Evolutionary conservation across 192 early-diverging fungal species (phyloP).

Genomic region (Piromyces finnis): DNA sequence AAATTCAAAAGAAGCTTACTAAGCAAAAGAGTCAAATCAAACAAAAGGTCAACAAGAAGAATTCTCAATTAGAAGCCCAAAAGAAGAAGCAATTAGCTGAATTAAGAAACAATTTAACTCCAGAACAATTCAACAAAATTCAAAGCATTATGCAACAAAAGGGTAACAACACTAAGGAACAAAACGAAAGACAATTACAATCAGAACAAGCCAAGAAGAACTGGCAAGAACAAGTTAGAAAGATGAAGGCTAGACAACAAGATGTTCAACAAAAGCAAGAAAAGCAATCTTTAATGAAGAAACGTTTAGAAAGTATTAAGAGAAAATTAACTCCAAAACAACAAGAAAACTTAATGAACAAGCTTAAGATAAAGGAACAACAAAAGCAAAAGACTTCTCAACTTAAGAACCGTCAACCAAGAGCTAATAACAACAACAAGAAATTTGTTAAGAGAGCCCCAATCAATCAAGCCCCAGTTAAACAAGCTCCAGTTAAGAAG

Average conservation of each 20-base stretch:
- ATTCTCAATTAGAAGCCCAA: neutral
- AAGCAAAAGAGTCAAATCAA: neutral
- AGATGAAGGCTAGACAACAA: neutral
- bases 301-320: neutral
- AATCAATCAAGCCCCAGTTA: neutral
- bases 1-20: neutral
- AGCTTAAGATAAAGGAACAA: neutral
- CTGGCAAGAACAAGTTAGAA: neutral
- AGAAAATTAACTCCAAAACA: neutral
- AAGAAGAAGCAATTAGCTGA: neutral
- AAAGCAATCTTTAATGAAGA: neutral
- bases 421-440: neutral
- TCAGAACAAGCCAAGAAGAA: neutral
- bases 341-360: neutral
- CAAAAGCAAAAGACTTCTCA: neutral
- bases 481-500: neutral
- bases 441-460: neutral
- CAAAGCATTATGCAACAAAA: neutral
- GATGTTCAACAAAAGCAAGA: neutral
- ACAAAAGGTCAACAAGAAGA: neutral
- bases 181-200: neutral
- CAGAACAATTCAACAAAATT: neutral
- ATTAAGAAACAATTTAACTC: neutral
- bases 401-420: neutral
- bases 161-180: neutral